Evolutionary conservation across 2,329 filamentous ascomycete species (phyloP), one percentile per base, ranked within the genome.

Genomic region (Penicillium oxalicum): DNA sequence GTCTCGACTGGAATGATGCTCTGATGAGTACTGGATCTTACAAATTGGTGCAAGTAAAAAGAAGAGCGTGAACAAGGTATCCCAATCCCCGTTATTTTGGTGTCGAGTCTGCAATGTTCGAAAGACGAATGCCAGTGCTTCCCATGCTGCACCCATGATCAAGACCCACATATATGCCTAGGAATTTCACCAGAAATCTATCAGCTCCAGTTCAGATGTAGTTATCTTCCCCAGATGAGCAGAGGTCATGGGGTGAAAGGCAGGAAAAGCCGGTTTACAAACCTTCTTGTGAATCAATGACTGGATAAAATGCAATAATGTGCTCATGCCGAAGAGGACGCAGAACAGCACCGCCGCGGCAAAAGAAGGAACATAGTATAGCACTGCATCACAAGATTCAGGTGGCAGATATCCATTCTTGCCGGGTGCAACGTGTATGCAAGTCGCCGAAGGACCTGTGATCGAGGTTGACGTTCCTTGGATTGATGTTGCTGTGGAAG

Each of bases 391-490:
- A 44, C 69, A 73, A 2, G 66, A 60, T 35, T 62, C 62, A 8
- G 62, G 59, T 4, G 66, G 68, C 2, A 71, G 56, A 46, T 70
- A 68, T 40, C 68, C 68, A 56, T 70, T 62, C 36, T 65, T 64
- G 8, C 61, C 68, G 8, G 68, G 67, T 5, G 55, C 52, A 4
- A 62, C 49, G 18, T 48, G 41, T 4, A 57, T 34, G 33, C 61
- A 63, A 24, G 60, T 59, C 7, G 54, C 28, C 9, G 57, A 37
- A 8, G 59, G 8, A 18, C 24, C 25, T 27, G 9, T 13, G 7
- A 29, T 43, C 18, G 40, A n/a, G 25, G 18, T n/a, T 43, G 29
- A 43, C 5, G 7, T 7, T 6, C 18, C 18, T 18, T 18, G 18
- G 2, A 18, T 18, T 2, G 40, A 41, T 9, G n/a, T 41, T 24